Percentiles rank a stretch among this genome's conserved stretches.
phyloP scores from a whole-genome alignment of 208 protist species.

The Trypanosomatidae sp. region DNA sequence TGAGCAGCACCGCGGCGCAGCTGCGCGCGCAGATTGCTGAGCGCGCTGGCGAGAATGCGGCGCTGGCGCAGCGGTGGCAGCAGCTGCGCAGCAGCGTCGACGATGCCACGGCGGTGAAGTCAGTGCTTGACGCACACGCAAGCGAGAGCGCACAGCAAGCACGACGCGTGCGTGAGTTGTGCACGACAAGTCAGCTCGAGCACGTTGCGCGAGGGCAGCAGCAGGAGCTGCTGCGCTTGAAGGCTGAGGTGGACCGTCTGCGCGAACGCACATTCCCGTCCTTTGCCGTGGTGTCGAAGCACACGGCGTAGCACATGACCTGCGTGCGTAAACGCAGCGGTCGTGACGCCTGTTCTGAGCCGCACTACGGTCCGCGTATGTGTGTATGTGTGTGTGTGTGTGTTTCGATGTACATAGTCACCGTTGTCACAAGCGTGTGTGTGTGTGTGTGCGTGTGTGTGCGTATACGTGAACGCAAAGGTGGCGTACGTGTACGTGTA shows the following conservation, averaged over 20 bases:
- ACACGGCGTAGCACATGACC: conserved; percentile 17
- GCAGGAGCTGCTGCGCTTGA: conserved; percentile 72
- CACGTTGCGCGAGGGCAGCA: conserved; percentile 77
- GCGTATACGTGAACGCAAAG: too few species aligned
- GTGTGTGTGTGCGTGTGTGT: too few species aligned
- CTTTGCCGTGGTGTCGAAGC: conserved; percentile 85
- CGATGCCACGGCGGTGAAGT: conserved; percentile 39
- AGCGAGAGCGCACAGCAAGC: conserved; percentile 16
- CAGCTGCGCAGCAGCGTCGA: conserved; percentile 29
- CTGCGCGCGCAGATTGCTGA: conserved; percentile 63
- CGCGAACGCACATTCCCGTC: conserved; percentile 82
- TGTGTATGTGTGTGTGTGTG: too few species aligned
- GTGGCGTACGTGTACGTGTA: too few species aligned
- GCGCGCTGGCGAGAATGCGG: conserved; percentile 52
- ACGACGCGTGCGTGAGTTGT: conserved; percentile 52
- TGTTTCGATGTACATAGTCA: too few species aligned
- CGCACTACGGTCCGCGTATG: too few species aligned
- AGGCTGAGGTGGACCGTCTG: conserved; percentile 75
- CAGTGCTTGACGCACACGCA: conserved; percentile 42
- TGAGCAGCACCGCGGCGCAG: conserved; percentile 18
- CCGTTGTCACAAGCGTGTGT: too few species aligned
- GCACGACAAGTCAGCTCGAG: conserved; percentile 66
- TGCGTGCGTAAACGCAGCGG: too few species aligned
- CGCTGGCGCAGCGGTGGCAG: conserved; percentile 23
- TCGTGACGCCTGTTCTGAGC: too few species aligned